phyloP scores from a whole-genome alignment of 2,329 filamentous ascomycete genomes.

The Fusarium virguliforme region DNA sequence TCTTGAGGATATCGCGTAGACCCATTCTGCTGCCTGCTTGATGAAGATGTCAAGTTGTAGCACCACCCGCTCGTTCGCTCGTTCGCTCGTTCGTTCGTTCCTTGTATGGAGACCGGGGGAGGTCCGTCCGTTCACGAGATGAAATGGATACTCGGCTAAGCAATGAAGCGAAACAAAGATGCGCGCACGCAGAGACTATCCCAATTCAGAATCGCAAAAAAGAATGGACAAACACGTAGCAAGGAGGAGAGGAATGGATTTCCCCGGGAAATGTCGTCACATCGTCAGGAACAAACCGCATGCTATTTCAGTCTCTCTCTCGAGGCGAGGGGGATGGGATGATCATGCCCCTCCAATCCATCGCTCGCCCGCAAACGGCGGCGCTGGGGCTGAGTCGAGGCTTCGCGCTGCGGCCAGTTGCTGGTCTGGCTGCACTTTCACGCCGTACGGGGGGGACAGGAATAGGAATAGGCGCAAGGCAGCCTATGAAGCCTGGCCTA shows the following conservation, averaged over 20 bases:
- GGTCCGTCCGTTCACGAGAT: constrained; percentile 16
- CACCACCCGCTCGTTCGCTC: no score
- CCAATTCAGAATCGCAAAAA: constrained; percentile 1
- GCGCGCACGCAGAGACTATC: constrained; percentile 1
- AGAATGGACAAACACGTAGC: not conserved
- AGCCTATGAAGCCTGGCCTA: constrained; percentile 26
- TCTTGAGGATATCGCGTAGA: constrained; percentile 69
- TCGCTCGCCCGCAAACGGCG: constrained; percentile 35
- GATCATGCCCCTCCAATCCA: constrained; percentile 3
- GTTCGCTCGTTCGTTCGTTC: not conserved
- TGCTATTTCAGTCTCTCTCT: constrained; percentile 1
- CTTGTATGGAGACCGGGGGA: constrained; percentile 11
- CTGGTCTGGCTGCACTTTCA: constrained; percentile 5
- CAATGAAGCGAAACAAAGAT: constrained; percentile 1
- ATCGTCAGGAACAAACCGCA: constrained; percentile 12
- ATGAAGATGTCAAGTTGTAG: constrained; percentile 5
- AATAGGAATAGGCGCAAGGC: not conserved
- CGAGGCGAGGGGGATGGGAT: not conserved
- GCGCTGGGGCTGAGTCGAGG: constrained; percentile 50
- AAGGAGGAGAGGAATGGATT: not conserved
- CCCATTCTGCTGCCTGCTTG: constrained; percentile 59
- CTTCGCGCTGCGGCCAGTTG: constrained; percentile 29
- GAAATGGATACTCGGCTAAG: not conserved
- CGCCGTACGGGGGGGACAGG: constrained; percentile 6
- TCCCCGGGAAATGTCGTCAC: constrained; percentile 13